Conservation (phyloP, 768 basidiomycete species). For the Xerocomellus chrysenteron region DNA sequence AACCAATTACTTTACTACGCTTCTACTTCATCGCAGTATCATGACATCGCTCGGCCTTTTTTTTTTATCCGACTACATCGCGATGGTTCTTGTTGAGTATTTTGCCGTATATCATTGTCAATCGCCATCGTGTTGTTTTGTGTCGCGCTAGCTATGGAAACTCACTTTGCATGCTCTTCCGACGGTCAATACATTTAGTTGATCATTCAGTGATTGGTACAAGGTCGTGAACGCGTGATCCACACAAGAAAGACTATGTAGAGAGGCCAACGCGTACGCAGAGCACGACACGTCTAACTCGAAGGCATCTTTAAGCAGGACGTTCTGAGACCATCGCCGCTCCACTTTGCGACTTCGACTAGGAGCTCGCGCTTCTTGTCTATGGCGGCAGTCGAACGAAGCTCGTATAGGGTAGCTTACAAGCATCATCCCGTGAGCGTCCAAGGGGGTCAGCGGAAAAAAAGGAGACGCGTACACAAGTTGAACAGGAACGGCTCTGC, state of each 20-base stretch:
- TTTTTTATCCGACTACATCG: neutral
- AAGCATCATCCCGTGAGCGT: neutral
- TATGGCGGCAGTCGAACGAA: conserved; percentile 67
- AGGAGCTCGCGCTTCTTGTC: conserved; percentile 77
- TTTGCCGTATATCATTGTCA: conserved; percentile 20
- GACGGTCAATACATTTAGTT: neutral
- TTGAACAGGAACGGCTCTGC: conserved; percentile 87
- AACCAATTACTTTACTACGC: conserved; percentile 13
- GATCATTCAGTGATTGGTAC: neutral
- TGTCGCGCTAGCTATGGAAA: conserved; percentile 26
- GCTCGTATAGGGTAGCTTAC: conserved; percentile 77
- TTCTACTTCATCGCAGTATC: conserved; percentile 10
- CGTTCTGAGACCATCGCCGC: conserved; percentile 77
- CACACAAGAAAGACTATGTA: neutral
- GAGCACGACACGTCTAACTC: conserved; percentile 31
- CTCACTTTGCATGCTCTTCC: conserved; percentile 9
- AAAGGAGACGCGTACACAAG: conserved; percentile 53
- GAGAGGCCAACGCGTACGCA: neutral
- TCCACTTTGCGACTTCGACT: conserved; percentile 80
- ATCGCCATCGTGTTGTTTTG: conserved; percentile 25
- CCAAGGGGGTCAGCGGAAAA: neutral
- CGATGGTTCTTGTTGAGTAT: conserved; percentile 13
- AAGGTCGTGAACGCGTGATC: neutral
- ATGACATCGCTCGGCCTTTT: neutral
- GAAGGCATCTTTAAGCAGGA: conserved; percentile 79